Evolutionary conservation across 2,329 filamentous ascomycete genomes (phyloP).

Genomic region (Calonectria fujianensis): DNA sequence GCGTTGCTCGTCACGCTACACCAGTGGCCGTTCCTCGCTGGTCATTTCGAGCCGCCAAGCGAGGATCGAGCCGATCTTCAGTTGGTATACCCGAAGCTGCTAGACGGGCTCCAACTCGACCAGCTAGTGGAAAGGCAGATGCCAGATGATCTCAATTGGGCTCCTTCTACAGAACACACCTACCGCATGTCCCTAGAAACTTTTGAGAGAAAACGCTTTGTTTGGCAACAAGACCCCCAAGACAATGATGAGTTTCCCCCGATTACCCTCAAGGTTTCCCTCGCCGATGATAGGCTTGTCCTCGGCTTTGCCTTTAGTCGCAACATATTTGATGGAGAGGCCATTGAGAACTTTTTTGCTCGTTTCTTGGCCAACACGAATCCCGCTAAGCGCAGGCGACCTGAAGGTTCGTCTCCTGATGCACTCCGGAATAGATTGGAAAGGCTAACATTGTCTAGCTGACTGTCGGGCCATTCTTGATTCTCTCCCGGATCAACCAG

Average conservation of each 20-base stretch:
- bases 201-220: slow-evolving; percentile 35
- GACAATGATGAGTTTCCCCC: slow-evolving; percentile 23
- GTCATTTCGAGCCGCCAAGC: slow-evolving; percentile 27
- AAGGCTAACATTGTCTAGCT: slow-evolving; percentile 35
- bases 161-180: not conserved
- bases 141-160: not conserved
- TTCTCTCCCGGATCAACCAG: not conserved
- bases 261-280: slow-evolving; percentile 37
- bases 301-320: slow-evolving; percentile 48
- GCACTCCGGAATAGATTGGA: not conserved
- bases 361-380: slow-evolving; percentile 39
- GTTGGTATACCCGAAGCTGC: slow-evolving; percentile 34
- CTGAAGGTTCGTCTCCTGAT: slow-evolving; percentile 37
- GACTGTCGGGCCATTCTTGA: slow-evolving; percentile 33
- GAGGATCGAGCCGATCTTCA: slow-evolving; percentile 10
- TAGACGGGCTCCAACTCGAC: not conserved
- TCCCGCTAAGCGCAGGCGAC: not conserved
- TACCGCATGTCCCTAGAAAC: not conserved
- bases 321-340: slow-evolving; percentile 46
- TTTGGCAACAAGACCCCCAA: slow-evolving; percentile 19
- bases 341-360: slow-evolving; percentile 47
- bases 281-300: slow-evolving; percentile 34
- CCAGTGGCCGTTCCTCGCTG: slow-evolving; percentile 46
- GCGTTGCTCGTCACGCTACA: slow-evolving; percentile 37
- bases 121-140: not conserved